Conservation (phyloP, 257 asterid genomes). For the Lithospermum erythrorhizon region DNA sequence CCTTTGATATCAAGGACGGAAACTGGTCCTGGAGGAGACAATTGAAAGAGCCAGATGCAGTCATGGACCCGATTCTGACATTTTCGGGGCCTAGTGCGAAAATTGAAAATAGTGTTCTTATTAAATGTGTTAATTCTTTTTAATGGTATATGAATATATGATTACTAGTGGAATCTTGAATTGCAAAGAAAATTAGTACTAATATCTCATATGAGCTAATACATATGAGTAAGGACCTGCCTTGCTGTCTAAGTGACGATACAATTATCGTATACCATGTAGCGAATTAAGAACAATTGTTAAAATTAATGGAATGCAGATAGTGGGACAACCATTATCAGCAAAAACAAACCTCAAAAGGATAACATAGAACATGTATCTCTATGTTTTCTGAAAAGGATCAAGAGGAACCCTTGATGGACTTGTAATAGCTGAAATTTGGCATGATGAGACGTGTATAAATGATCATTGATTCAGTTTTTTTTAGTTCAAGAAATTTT, state of each 20-base stretch:
- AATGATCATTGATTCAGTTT: too few relatives aligned
- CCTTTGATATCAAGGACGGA: slow-evolving; percentile 24
- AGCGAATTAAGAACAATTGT: slow-evolving; percentile 57
- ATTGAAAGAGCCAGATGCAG: slow-evolving; percentile 84
- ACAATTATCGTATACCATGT: slow-evolving; percentile 49
- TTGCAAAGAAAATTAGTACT: too few relatives aligned
- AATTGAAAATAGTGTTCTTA: too few relatives aligned
- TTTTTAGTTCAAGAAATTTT: too few relatives aligned
- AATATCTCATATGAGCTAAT: too few relatives aligned
- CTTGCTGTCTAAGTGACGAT: slow-evolving; percentile 55
- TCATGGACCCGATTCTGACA: too few relatives aligned
- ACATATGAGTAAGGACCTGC: too few relatives aligned
- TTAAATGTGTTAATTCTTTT: too few relatives aligned
- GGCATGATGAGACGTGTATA: not conserved
- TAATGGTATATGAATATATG: too few relatives aligned
- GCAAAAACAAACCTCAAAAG: slow-evolving; percentile 90
- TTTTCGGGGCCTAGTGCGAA: too few relatives aligned
- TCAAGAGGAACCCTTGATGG: slow-evolving; percentile 60
- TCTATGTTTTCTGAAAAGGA: slow-evolving; percentile 68
- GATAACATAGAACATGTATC: slow-evolving; percentile 45
- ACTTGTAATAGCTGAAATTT: slow-evolving; percentile 1
- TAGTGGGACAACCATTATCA: slow-evolving; percentile 69
- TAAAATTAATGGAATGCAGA: slow-evolving; percentile 57
- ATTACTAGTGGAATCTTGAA: too few relatives aligned
- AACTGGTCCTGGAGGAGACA: slow-evolving; percentile 90